Evolutionary conservation across 441 rosid genomes (phyloP).

Genomic region (Bocquillonia castaneifolia): DNA sequence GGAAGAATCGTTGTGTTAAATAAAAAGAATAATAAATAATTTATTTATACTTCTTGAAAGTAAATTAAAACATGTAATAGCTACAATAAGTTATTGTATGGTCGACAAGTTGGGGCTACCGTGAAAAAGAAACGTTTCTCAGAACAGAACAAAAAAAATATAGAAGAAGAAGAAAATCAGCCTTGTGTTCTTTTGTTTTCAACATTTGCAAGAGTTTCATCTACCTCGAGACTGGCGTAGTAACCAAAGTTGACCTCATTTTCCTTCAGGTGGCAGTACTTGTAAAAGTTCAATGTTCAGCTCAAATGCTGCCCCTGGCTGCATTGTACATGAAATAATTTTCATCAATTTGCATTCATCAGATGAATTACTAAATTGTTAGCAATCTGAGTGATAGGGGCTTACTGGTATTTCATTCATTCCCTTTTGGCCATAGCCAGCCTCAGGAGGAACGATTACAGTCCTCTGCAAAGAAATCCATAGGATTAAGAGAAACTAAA

Average conservation of each 20-base stretch:
- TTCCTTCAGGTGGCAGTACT: constrained; percentile 43
- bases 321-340: constrained; percentile 27
- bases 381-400: neutral
- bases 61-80: no score
- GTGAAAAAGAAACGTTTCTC: no score
- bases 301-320: constrained; percentile 79
- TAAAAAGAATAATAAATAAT: no score
- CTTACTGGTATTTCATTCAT: constrained; percentile 90
- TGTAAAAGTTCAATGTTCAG: constrained; percentile 79
- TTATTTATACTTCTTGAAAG: no score
- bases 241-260: constrained; percentile 22
- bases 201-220: neutral
- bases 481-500: neutral
- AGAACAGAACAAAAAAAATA: neutral
- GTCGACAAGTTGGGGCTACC: no score
- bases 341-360: neutral
- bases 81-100: no score
- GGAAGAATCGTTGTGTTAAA: no score
- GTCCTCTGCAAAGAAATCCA: constrained; percentile 50
- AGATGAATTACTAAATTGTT: neutral
- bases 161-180: no score
- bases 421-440: constrained; percentile 78
- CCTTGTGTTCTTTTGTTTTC: no score
- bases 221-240: neutral
- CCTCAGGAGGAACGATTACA: constrained; percentile 80